Evolutionary conservation across 1,139 yeast genomes (phyloP).

Genomic region (Yamadazyma sp.): DNA sequence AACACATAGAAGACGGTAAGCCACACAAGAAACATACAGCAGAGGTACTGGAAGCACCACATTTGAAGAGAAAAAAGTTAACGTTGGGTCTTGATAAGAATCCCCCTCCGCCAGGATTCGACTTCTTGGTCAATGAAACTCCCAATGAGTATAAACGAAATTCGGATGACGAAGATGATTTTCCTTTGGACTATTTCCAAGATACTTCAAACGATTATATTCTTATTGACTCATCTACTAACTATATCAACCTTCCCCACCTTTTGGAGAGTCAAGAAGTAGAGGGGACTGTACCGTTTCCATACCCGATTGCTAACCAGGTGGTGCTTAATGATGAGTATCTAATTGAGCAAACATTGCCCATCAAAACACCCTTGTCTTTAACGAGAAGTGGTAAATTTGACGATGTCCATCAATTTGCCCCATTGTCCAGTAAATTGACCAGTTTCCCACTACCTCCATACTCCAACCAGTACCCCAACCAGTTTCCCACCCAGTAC

Average conservation of each 20-base stretch:
- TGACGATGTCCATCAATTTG: constrained; percentile 10
- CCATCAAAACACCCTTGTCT: constrained; percentile 20
- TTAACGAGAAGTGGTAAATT: constrained; percentile 13
- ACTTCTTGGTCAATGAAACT: constrained; percentile 24
- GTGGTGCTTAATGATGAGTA: constrained; percentile 43
- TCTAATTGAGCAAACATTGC: constrained; percentile 50
- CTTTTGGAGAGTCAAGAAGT: constrained; percentile 5
- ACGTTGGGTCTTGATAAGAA: constrained; percentile 11
- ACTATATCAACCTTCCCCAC: constrained; percentile 18
- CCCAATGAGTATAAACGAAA: constrained; percentile 22
- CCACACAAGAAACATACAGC: background rate
- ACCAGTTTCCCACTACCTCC: constrained; percentile 12
- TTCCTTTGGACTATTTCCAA: constrained; percentile 64
- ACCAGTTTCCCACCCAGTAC: constrained; percentile 1
- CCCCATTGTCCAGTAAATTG: constrained; percentile 12
- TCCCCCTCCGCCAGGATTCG: constrained; percentile 17
- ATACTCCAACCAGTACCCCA: constrained; percentile 1
- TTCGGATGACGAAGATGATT: constrained; percentile 52
- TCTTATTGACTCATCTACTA: constrained; percentile 26
- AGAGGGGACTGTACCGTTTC: constrained; percentile 25
- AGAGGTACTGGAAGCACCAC: background rate
- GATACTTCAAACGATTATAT: constrained; percentile 30
- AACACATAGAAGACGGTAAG: background rate
- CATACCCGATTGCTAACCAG: constrained; percentile 34
- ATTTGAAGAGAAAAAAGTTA: constrained; percentile 15